phyloP scores from a whole-genome alignment of 2,329 filamentous ascomycete genomes.

The Anthostomella pinea region DNA sequence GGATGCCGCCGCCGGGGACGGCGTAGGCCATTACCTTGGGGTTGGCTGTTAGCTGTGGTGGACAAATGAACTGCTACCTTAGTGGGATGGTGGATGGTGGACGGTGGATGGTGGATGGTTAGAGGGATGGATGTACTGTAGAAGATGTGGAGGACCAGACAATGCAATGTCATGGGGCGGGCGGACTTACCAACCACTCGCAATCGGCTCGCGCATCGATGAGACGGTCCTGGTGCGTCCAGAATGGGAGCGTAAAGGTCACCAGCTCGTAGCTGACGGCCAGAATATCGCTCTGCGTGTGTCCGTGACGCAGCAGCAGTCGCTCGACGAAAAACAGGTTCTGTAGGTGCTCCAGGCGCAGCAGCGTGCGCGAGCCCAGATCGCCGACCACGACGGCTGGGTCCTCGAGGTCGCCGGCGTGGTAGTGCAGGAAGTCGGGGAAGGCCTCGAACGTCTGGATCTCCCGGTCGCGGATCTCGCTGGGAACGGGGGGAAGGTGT shows the following conservation, averaged over 20 bases:
- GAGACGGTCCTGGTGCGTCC: constrained; percentile 49
- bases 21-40: constrained; percentile 47
- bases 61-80: background rate
- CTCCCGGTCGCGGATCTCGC: constrained; percentile 37
- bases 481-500: too few relatives aligned
- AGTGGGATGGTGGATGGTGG: background rate
- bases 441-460: constrained; percentile 33
- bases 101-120: too few relatives aligned
- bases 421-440: constrained; percentile 38
- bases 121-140: too few relatives aligned
- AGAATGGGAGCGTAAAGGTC: constrained; percentile 43
- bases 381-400: constrained; percentile 26
- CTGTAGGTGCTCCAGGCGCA: constrained; percentile 50
- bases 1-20: constrained; percentile 47
- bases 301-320: constrained; percentile 46
- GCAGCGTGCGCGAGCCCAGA: constrained; percentile 44
- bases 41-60: background rate
- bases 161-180: too few relatives aligned
- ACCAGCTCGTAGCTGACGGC: constrained; percentile 48
- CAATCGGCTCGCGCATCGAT: constrained; percentile 40
- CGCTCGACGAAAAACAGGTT: constrained; percentile 59
- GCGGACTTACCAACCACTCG: constrained; percentile 45
- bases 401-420: constrained; percentile 37
- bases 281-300: constrained; percentile 39
- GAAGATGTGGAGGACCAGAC: too few relatives aligned